phyloP scores from a whole-genome alignment of 768 basidiomycete species.

The Dioszegia crocea region DNA sequence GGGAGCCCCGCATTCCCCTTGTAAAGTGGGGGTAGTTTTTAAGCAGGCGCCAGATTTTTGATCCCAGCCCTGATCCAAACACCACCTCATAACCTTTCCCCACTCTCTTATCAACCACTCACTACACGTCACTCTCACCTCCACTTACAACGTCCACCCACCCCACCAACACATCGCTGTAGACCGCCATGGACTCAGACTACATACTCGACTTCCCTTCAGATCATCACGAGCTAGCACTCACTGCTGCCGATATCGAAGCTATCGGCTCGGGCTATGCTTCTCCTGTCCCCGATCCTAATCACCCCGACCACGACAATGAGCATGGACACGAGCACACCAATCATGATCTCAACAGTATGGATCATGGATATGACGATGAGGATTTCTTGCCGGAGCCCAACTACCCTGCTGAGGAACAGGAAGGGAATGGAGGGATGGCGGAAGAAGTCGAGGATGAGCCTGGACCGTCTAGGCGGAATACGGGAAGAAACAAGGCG shows the following conservation, averaged over 20 bases:
- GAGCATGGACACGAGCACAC: not conserved
- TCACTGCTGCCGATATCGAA: slow-evolving; percentile 4
- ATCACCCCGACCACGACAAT: not conserved
- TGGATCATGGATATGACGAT: slow-evolving; percentile 5
- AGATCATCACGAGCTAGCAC: not conserved
- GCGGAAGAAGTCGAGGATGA: not conserved
- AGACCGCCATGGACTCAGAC: not conserved
- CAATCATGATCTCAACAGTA: not conserved
- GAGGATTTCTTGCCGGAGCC: slow-evolving; percentile 4
- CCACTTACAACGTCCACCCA: not conserved
- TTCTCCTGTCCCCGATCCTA: not conserved
- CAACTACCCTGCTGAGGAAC: not conserved
- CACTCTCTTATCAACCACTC: not conserved
- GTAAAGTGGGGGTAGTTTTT: not conserved
- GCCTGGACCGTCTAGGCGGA: not conserved
- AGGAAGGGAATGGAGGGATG: not conserved
- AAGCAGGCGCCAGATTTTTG: too few relatives aligned
- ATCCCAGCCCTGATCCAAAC: not conserved
- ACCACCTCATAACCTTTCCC: not conserved
- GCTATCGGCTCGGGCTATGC: not conserved
- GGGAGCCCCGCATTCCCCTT: not conserved
- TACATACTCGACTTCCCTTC: not conserved
- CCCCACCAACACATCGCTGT: too few relatives aligned
- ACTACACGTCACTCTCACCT: not conserved
- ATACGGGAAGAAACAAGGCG: not conserved